phyloP scores from a whole-genome alignment of 495 filamentous ascomycete species.

The Penicillium coprophilum region DNA sequence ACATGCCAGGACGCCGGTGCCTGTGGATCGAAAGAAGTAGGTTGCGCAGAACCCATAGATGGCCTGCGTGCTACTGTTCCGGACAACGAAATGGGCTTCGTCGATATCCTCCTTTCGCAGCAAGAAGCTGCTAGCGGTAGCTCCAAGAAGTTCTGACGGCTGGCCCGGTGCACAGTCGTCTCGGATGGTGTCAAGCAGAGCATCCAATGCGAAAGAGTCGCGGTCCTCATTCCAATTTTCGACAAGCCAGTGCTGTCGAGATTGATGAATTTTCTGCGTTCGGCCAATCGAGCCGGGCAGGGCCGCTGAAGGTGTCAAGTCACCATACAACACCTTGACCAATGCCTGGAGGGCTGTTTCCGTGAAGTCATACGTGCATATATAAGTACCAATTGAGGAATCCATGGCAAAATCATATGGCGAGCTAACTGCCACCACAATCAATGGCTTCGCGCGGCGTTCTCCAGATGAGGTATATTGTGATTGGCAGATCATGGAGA shows the following conservation, averaged over 20 bases:
- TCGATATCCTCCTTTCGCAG: slow-evolving; percentile 65
- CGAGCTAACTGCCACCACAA: slow-evolving; percentile 87
- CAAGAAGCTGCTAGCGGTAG: slow-evolving; percentile 74
- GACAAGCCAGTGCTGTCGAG: slow-evolving; percentile 85
- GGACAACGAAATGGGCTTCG: slow-evolving; percentile 84
- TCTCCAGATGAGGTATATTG: slow-evolving; percentile 55
- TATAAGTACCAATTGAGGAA: slow-evolving; percentile 76
- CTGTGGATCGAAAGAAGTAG: slow-evolving; percentile 68
- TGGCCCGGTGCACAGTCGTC: slow-evolving; percentile 55
- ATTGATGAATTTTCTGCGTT: slow-evolving; percentile 76
- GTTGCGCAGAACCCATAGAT: slow-evolving; percentile 88
- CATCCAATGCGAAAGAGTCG: slow-evolving; percentile 67
- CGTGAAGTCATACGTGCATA: slow-evolving; percentile 93
- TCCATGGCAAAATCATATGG: slow-evolving; percentile 97
- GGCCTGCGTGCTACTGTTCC: slow-evolving; percentile 83
- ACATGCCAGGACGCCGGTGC: slow-evolving; percentile 74
- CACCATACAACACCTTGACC: slow-evolving; percentile 78
- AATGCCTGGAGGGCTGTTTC: slow-evolving; percentile 82
- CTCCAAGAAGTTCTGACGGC: slow-evolving; percentile 60
- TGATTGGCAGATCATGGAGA: slow-evolving; percentile 90
- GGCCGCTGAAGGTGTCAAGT: slow-evolving; percentile 66
- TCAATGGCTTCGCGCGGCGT: slow-evolving; percentile 61
- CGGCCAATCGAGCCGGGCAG: slow-evolving; percentile 80
- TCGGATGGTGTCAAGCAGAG: slow-evolving; percentile 62
- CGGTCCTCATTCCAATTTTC: slow-evolving; percentile 78